Conservation (phyloP, 495 filamentous ascomycete species). For the Lasiosphaeria hispida region DNA sequence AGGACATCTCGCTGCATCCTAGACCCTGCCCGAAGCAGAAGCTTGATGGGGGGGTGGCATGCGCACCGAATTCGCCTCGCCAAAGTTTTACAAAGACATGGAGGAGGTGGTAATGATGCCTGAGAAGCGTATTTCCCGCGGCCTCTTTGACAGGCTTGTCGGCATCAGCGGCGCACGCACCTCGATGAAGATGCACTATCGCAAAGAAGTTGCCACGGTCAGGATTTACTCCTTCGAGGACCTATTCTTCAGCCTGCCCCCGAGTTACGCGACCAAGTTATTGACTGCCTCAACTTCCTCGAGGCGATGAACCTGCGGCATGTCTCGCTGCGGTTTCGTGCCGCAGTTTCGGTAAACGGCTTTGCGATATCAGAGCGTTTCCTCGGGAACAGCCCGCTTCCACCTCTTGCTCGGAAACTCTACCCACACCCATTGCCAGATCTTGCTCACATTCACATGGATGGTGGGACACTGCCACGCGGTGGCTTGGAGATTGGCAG, state of each 20-base stretch:
- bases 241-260: conserved; percentile 15
- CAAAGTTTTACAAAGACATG: conserved; percentile 9
- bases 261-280: conserved; percentile 10
- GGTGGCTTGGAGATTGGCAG: conserved; percentile 7
- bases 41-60: background rate
- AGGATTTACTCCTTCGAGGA: conserved; percentile 7
- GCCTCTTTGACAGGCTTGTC: background rate
- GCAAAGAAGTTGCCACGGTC: background rate
- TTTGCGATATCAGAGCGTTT: conserved; percentile 7
- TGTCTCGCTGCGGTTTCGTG: conserved; percentile 1
- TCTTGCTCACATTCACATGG: conserved; percentile 1
- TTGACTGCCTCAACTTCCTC: conserved; percentile 8
- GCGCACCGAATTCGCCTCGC: conserved; percentile 9
- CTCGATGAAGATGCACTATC: background rate
- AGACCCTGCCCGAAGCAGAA: background rate
- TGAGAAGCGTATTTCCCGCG: background rate
- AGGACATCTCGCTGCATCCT: background rate
- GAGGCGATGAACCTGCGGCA: conserved; percentile 10
- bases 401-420: conserved; percentile 5
- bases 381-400: conserved; percentile 6
- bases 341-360: conserved; percentile 9
- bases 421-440: conserved; percentile 7
- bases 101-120: background rate
- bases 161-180: background rate
- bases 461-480: conserved; percentile 7